Conservation (phyloP, 345 rosid species). For the Noccaea caerulescens region DNA sequence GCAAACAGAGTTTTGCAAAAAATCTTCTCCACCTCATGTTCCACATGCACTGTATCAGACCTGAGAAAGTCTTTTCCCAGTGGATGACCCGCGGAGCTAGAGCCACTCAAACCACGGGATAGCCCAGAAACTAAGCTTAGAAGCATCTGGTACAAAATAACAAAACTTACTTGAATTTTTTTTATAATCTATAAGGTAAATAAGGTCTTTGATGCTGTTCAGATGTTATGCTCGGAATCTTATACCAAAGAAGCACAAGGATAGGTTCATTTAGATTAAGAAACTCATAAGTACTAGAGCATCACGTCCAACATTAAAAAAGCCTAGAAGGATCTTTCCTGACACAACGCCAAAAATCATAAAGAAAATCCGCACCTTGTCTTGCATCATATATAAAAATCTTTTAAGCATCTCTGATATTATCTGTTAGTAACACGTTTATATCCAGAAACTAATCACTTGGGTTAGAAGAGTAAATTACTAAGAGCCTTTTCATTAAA, state of each 20-base stretch:
- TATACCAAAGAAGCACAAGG: conserved; percentile 17
- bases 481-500: conserved; percentile 6
- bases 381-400: conserved; percentile 20
- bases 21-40: conserved; percentile 45
- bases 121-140: conserved; percentile 55
- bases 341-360: conserved; percentile 13
- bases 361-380: conserved; percentile 11
- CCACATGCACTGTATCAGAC: conserved; percentile 48
- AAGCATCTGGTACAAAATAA: conserved; percentile 62
- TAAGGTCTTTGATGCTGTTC: conserved; percentile 30
- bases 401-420: conserved; percentile 28
- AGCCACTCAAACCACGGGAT: conserved; percentile 48
- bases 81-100: conserved; percentile 43
- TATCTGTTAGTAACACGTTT: conserved; percentile 17
- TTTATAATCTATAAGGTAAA: conserved; percentile 16
- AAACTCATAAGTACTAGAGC: conserved; percentile 19
- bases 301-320: conserved; percentile 28
- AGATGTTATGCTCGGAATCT: conserved; percentile 23
- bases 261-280: conserved; percentile 23
- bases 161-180: conserved; percentile 31
- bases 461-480: conserved; percentile 18
- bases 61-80: conserved; percentile 48
- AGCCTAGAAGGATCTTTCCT: conserved; percentile 24
- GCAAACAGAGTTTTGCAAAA: conserved; percentile 44
- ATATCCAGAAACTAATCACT: conserved; percentile 27